Evolutionary conservation across 2,329 filamentous ascomycete genomes (phyloP).

Genomic region (Stemphylium lycopersici): DNA sequence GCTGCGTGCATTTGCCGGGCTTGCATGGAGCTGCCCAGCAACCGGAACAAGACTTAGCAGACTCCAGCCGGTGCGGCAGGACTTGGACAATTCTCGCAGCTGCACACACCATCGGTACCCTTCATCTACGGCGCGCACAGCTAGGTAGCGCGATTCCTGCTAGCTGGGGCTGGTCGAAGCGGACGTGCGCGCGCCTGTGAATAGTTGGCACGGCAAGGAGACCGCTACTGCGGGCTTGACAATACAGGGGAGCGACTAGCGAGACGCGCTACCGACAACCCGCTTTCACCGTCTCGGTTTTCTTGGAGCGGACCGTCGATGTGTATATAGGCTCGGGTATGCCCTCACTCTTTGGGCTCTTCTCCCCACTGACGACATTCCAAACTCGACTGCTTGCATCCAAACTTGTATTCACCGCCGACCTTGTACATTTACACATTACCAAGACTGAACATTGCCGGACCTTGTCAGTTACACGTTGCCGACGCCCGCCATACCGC

Average conservation of each 20-base stretch:
- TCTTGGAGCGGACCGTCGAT: slow-evolving; percentile 14
- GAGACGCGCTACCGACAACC: slow-evolving; percentile 26
- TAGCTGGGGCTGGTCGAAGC: slow-evolving; percentile 15
- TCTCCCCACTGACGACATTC: slow-evolving; percentile 24
- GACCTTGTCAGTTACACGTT: slow-evolving; percentile 4
- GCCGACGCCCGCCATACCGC: slow-evolving; percentile 13
- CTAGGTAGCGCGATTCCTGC: slow-evolving; percentile 1
- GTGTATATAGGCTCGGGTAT: slow-evolving; percentile 31
- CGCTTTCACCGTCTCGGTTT: slow-evolving; percentile 37
- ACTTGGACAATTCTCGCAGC: slow-evolving; percentile 3
- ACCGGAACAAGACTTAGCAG: background rate
- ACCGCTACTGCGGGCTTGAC: slow-evolving; percentile 19
- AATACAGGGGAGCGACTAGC: slow-evolving; percentile 23
- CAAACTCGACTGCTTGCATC: slow-evolving; percentile 10
- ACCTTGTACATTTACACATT: slow-evolving; percentile 12
- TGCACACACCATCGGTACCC: slow-evolving; percentile 16
- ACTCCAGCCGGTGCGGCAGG: background rate
- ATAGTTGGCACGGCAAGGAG: slow-evolving; percentile 30
- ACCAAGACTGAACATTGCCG: slow-evolving; percentile 9
- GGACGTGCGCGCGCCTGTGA: slow-evolving; percentile 7
- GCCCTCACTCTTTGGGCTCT: slow-evolving; percentile 24
- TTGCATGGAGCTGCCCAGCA: background rate
- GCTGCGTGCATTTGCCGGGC: slow-evolving; percentile 2
- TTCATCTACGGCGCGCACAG: slow-evolving; percentile 5
- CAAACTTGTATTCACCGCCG: background rate